phyloP scores from a whole-genome alignment of 441 rosid species.

The Gossypium davidsonii region DNA sequence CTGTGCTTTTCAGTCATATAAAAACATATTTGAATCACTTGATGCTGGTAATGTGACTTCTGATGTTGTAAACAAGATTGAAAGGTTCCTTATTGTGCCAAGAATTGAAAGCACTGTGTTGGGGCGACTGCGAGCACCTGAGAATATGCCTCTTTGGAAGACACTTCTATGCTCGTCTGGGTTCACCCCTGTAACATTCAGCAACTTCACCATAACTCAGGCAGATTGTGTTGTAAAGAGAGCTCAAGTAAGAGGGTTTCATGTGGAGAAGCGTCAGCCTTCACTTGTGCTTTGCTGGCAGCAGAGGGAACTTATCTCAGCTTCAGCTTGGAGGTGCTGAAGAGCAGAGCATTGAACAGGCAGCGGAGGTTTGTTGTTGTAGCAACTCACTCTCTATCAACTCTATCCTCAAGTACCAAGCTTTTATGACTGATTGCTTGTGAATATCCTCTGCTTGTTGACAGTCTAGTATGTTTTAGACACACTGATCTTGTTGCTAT shows the following conservation, averaged over 20 bases:
- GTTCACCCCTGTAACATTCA: constrained; percentile 42
- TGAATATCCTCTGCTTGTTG: constrained; percentile 25
- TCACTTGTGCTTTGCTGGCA: constrained; percentile 67
- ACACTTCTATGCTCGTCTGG: constrained; percentile 41
- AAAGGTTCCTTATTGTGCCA: constrained; percentile 53
- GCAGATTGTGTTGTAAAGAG: constrained; percentile 57
- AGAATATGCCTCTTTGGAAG: constrained; percentile 40
- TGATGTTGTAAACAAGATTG: constrained; percentile 50
- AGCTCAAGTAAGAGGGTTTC: constrained; percentile 54
- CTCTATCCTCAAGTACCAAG: constrained; percentile 17
- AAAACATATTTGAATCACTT: constrained; percentile 46
- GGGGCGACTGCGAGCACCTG: constrained; percentile 38
- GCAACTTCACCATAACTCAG: constrained; percentile 54
- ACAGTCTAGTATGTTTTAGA: constrained; percentile 19
- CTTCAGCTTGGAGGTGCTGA: constrained; percentile 65
- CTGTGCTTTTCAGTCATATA: constrained; percentile 44
- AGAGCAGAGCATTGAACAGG: constrained; percentile 13
- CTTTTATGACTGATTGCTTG: constrained; percentile 22
- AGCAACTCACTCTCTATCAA: constrained; percentile 20
- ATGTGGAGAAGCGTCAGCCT: constrained; percentile 54
- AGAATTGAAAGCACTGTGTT: constrained; percentile 44
- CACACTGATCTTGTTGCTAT: constrained; percentile 15
- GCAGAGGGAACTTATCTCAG: constrained; percentile 49
- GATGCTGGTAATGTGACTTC: constrained; percentile 44
- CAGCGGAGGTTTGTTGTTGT: constrained; percentile 23